phyloP scores from a whole-genome alignment of 1,139 yeast genomes.

The Citeromyces siamensis region DNA sequence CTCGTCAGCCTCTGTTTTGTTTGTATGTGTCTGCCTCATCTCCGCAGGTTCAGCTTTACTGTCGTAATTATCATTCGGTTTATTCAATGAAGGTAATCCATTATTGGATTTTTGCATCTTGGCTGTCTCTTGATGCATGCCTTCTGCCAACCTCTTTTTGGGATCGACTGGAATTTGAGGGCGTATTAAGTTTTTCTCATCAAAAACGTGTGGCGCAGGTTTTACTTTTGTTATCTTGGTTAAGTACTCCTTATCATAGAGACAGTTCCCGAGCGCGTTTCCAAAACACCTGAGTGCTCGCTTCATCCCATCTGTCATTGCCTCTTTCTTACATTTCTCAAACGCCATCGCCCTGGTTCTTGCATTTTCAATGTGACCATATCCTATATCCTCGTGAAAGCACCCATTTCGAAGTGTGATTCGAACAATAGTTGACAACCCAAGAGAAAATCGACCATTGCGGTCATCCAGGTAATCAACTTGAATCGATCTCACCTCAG shows the following conservation, averaged over 20 bases:
- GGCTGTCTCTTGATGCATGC: background rate
- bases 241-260: slow-evolving; percentile 57
- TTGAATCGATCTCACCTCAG: slow-evolving; percentile 50
- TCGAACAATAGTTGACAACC: slow-evolving; percentile 59
- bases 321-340: slow-evolving; percentile 74
- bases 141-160: background rate
- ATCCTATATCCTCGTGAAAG: slow-evolving; percentile 71
- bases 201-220: slow-evolving; percentile 38
- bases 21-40: slow-evolving; percentile 8
- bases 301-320: slow-evolving; percentile 70
- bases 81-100: background rate
- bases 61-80: background rate
- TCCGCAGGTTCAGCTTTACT: slow-evolving; percentile 2
- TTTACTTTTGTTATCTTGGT: slow-evolving; percentile 39
- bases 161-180: slow-evolving; percentile 7
- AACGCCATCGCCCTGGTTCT: slow-evolving; percentile 61
- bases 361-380: slow-evolving; percentile 68
- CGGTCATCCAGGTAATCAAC: slow-evolving; percentile 65
- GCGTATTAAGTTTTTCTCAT: slow-evolving; percentile 30
- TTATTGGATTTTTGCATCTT: background rate
- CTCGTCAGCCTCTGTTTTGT: slow-evolving; percentile 17
- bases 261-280: slow-evolving; percentile 68
- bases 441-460: slow-evolving; percentile 44
- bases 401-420: slow-evolving; percentile 67
- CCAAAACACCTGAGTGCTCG: slow-evolving; percentile 72